phyloP scores from a whole-genome alignment of 1,284 basidiomycete species.

The Lentinula novae-zelandiae region DNA sequence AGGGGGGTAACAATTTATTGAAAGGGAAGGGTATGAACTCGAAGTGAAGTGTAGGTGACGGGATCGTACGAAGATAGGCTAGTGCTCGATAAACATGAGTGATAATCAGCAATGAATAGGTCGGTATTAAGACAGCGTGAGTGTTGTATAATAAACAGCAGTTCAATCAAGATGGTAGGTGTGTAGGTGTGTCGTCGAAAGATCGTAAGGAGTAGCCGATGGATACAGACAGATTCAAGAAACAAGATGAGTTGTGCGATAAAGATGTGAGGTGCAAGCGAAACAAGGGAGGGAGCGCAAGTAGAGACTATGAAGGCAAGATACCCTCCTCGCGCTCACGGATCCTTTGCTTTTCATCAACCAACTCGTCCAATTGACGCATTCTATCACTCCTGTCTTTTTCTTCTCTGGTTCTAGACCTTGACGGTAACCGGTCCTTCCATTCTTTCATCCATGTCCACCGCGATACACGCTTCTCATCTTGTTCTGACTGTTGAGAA shows the following conservation, averaged over 20 bases:
- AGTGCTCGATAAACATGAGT: not conserved
- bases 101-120: not conserved
- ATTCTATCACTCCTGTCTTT: conserved; percentile 33
- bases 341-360: conserved; percentile 43
- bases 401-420: conserved; percentile 41
- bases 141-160: conserved; percentile 6
- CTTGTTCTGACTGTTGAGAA: conserved; percentile 1
- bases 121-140: conserved; percentile 15
- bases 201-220: not conserved
- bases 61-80: not conserved
- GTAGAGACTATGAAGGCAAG: conserved; percentile 27
- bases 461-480: conserved; percentile 26
- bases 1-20: not conserved
- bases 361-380: conserved; percentile 37
- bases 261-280: not conserved
- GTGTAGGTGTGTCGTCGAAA: not conserved
- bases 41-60: not conserved
- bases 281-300: not conserved
- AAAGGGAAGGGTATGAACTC: not conserved
- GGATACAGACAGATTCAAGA: no score
- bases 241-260: not conserved
- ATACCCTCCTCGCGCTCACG: conserved; percentile 21
- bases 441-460: conserved; percentile 64
- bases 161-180: not conserved
- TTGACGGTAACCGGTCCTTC: conserved; percentile 40